A percentile compares a stretch with the other conserved stretches of the same genome.
Conservation (phyloP, 352 stramenopile genomes). For the Globisporangium acanthophoron region DNA sequence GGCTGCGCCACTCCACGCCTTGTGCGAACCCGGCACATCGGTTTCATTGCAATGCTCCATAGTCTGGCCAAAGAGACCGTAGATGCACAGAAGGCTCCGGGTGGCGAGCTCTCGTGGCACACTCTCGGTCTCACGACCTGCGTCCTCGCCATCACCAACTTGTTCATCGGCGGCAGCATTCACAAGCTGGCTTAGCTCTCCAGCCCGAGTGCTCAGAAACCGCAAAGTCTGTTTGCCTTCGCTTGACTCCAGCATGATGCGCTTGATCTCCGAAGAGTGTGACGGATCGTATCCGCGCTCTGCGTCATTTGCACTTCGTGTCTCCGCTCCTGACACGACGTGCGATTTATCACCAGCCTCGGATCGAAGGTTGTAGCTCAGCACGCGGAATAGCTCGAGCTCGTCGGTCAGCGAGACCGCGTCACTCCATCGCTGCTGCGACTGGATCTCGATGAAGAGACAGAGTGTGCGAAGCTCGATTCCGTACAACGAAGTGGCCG, state of each 20-base stretch:
- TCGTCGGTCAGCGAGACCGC: conserved; percentile 37
- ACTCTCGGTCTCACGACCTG: background rate
- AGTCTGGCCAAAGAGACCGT: conserved; percentile 27
- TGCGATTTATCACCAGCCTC: background rate
- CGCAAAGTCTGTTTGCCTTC: conserved; percentile 49
- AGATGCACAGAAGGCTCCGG: conserved; percentile 30
- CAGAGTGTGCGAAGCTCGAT: conserved; percentile 46
- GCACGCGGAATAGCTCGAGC: conserved; percentile 39
- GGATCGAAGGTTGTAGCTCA: conserved; percentile 30
- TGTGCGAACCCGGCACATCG: background rate
- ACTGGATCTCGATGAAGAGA: conserved; percentile 41
- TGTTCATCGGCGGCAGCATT: conserved; percentile 8
- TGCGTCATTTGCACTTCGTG: background rate
- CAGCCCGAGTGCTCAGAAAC: conserved; percentile 34
- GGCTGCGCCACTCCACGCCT: conserved; percentile 11
- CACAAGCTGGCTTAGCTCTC: conserved; percentile 21
- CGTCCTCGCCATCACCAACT: background rate
- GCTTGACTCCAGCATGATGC: conserved; percentile 21
- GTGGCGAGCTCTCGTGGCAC: conserved; percentile 7
- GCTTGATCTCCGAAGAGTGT: conserved; percentile 2
- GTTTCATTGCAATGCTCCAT: conserved; percentile 27
- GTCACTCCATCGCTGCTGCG: conserved; percentile 19
- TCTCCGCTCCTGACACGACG: background rate
- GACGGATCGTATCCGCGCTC: background rate
- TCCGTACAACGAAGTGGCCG: conserved; percentile 38